Percentiles rank a stretch among this genome's conserved stretches.
Conservation (phyloP, 1,284 basidiomycete genomes). For the Ganoderma leucocontextum region DNA sequence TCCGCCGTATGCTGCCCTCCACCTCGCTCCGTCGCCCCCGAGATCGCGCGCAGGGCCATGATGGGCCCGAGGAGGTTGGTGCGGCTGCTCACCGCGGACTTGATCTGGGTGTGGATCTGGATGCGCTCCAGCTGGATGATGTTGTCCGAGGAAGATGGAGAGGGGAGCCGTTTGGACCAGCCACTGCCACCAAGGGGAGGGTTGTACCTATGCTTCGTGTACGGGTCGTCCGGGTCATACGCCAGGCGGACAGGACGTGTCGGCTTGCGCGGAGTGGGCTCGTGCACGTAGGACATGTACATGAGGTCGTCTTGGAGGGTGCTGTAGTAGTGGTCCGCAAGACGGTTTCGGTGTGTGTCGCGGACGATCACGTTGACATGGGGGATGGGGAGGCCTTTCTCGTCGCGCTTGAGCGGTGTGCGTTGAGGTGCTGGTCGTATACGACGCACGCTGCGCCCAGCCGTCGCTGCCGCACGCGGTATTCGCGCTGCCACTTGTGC, state of each 20-base stretch:
- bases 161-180: slow-evolving; percentile 69
- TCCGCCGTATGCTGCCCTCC: slow-evolving; percentile 73
- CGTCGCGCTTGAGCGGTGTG: slow-evolving; percentile 56
- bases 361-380: slow-evolving; percentile 69
- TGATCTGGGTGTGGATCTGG: slow-evolving; percentile 85
- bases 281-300: slow-evolving; percentile 95
- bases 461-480: slow-evolving; percentile 31
- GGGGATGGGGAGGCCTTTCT: slow-evolving; percentile 68
- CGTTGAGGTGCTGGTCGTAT: slow-evolving; percentile 38
- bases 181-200: slow-evolving; percentile 79
- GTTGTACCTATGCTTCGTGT: slow-evolving; percentile 77
- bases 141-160: slow-evolving; percentile 69
- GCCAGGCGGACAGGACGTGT: slow-evolving; percentile 68
- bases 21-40: slow-evolving; percentile 80
- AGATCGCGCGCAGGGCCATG: slow-evolving; percentile 88
- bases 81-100: slow-evolving; percentile 81
- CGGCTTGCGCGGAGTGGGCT: slow-evolving; percentile 57
- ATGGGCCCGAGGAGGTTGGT: slow-evolving; percentile 84
- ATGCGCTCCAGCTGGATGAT: slow-evolving; percentile 85
- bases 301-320: slow-evolving; percentile 89
- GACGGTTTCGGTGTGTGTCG: slow-evolving; percentile 80
- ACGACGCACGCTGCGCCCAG: slow-evolving; percentile 38
- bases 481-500: slow-evolving; percentile 30
- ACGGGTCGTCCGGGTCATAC: slow-evolving; percentile 84
- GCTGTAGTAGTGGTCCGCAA: slow-evolving; percentile 86